phyloP scores from a whole-genome alignment of 2,329 filamentous ascomycete species.

The Fonsecaea multimorphosa region DNA sequence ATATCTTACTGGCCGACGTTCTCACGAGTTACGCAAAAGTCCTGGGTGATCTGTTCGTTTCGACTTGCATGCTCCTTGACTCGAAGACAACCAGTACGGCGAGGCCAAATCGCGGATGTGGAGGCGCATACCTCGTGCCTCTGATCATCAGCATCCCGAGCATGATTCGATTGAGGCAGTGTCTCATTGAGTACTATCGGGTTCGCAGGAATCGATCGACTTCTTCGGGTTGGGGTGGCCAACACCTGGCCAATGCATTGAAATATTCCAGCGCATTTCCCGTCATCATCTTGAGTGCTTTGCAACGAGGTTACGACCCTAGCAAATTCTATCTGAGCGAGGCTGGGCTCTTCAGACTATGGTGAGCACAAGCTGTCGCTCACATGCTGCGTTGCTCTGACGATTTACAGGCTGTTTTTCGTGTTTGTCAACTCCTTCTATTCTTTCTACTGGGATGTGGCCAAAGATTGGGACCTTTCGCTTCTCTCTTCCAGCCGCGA shows the following conservation, averaged over 20 bases:
- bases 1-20: constrained; percentile 91
- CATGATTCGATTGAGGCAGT: constrained; percentile 87
- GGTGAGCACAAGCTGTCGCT: constrained; percentile 49
- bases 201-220: constrained; percentile 61
- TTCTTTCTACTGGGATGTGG: constrained; percentile 98
- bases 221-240: constrained; percentile 73
- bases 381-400: constrained; percentile 25
- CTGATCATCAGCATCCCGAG: constrained; percentile 83
- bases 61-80: constrained; percentile 87
- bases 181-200: constrained; percentile 82
- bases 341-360: constrained; percentile 61
- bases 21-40: constrained; percentile 95
- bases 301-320: constrained; percentile 69
- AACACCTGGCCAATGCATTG: constrained; percentile 89
- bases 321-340: constrained; percentile 60
- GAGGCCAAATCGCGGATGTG: constrained; percentile 80
- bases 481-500: constrained; percentile 69
- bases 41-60: constrained; percentile 85
- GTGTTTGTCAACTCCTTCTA: constrained; percentile 85
- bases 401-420: constrained; percentile 67
- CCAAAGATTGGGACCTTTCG: constrained; percentile 94
- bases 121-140: constrained; percentile 78
- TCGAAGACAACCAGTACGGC: constrained; percentile 74
- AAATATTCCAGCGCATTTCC: constrained; percentile 97
- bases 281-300: constrained; percentile 78